These are phyloP conservation scores for Hymenoscyphus scutula DNA, from an alignment of 2,329 filamentous ascomycete genomes.

Conservation along the genomic window DNA sequence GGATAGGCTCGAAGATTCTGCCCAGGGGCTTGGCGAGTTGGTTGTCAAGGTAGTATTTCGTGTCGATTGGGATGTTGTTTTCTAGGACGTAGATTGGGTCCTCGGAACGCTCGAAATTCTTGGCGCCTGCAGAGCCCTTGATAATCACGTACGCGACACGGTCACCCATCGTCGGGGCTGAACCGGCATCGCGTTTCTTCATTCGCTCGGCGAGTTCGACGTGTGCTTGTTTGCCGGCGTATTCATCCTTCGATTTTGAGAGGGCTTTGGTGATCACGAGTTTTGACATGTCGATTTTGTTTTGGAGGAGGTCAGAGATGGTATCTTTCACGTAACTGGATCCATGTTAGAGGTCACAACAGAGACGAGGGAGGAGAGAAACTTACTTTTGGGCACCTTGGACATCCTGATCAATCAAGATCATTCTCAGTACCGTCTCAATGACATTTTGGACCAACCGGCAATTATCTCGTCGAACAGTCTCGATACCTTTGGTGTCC, in stretches of 20 bases:
- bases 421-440: conserved; percentile 92
- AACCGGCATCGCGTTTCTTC: conserved; percentile 94
- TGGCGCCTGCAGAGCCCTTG: conserved; percentile 82
- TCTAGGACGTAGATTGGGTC: conserved; percentile 97
- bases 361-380: not conserved
- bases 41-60: conserved; percentile 97
- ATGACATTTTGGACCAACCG: conserved; percentile 94
- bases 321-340: conserved; percentile 90
- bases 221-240: conserved; percentile 90
- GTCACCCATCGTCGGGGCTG: conserved; percentile 87
- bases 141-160: conserved; percentile 98
- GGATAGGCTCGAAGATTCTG: conserved; percentile 95
- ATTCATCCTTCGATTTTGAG: conserved; percentile 85
- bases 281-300: conserved; percentile 98
- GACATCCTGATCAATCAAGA: conserved; percentile 89
- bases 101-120: conserved; percentile 96
- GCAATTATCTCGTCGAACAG: conserved; percentile 94
- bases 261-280: conserved; percentile 98
- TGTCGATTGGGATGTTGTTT: conserved; percentile 96
- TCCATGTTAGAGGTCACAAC: conserved; percentile 28
- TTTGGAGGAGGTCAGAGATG: conserved; percentile 91
- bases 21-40: conserved; percentile 92
- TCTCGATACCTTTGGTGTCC: conserved; percentile 99
- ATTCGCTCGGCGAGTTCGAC: conserved; percentile 94
- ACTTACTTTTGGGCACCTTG: conserved; percentile 89